Conservation (phyloP, 148 eudicot genomes). For the Suaeda aralocaspica region DNA sequence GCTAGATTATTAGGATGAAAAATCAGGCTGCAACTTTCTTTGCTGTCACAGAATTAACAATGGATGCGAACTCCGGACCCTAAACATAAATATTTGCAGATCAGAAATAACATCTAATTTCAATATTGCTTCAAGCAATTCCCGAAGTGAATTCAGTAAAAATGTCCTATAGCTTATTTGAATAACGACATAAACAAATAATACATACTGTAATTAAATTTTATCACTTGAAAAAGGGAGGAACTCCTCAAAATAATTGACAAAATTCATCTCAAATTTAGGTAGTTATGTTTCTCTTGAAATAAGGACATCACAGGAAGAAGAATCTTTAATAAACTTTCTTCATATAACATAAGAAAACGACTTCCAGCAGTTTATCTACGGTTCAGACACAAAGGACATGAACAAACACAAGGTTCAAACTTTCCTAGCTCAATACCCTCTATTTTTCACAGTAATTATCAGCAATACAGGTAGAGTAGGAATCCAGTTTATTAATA, state of each 20-base stretch:
- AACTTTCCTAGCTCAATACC: background rate
- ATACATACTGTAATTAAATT: background rate
- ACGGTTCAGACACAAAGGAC: background rate
- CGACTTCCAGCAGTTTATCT: background rate
- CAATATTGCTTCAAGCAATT: background rate
- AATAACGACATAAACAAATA: background rate
- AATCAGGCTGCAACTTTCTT: slow-evolving; percentile 91
- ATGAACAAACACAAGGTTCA: background rate
- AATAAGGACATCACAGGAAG: background rate
- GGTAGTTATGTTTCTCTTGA: too few relatives aligned
- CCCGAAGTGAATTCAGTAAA: background rate
- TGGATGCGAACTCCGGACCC: slow-evolving; percentile 95
- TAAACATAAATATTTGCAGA: slow-evolving; percentile 27
- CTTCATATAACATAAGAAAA: background rate
- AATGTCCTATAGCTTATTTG: background rate
- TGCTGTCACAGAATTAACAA: slow-evolving; percentile 78
- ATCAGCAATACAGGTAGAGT: background rate
- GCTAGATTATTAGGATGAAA: slow-evolving; percentile 12
- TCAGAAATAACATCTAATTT: background rate
- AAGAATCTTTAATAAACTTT: background rate
- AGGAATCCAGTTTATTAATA: background rate
- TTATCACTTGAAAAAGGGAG: background rate
- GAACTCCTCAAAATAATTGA: background rate
- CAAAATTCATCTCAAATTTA: too few relatives aligned
- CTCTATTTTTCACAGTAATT: background rate